Evolutionary conservation across 108 stramenopile genomes (phyloP), one percentile per base, ranked within the genome.

Genomic region (Fragilaria crotonensis): DNA sequence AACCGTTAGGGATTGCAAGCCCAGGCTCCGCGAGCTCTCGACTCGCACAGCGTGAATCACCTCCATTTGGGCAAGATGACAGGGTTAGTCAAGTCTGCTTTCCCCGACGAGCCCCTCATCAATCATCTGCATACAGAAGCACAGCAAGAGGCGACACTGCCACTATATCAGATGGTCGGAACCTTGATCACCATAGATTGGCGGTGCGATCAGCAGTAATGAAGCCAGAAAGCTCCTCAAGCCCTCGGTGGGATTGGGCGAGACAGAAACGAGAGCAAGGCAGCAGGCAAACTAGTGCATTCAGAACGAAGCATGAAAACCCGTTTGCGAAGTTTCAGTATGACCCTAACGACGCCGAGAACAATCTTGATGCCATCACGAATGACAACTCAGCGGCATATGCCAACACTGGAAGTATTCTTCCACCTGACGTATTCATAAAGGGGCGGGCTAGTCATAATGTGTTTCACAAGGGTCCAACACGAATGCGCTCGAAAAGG

Each of bases 301-400:
- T 93, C 64, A 25, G 65, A 56, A 57, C 49, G 5, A 71, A 64
- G 28, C 79, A 79, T 33, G 84, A 88, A 45, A 94, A 94, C 50
- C 86, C 92, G 18, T 94, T 89, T 46, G 14, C 70, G 5, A 50
- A 45, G n/a, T 94, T 82, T 59, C 52, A 70, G 44, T 85, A 80
- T 61, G 92, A 94, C 62, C 92, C 92, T 3, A 94, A 94, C 50
- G 75, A 81, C 30, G 81, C 79, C 1, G 92, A 94, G 59, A 33
- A 41, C 7, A 71, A 59, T 48, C 46, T 81, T 29, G 67, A 65
- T 44, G 44, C 58, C 19, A 52, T 41, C 18, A 65, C 75, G 2
- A 55, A 27, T 25, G 36, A 23, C 33, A 62, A 20, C 17, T 22
- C 14, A 1, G 30, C n/a, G 1, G 54, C 19, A 54, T 28, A 28